These are phyloP conservation scores for Rubia yunnanensis DNA, from an alignment of 257 asterid genomes.

Conservation along the genomic window DNA sequence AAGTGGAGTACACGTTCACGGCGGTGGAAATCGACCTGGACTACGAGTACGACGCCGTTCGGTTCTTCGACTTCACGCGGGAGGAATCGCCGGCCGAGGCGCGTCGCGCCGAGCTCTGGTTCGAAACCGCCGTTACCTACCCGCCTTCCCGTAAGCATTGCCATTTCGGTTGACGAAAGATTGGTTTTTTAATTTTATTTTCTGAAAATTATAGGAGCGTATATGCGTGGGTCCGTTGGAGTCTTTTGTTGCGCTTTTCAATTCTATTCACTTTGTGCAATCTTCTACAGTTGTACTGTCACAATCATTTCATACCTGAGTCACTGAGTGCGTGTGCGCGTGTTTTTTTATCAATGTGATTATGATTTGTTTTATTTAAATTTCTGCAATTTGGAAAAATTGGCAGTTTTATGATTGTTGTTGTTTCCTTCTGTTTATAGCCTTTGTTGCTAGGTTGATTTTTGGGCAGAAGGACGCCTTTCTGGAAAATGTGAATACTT, in stretches of 20 bases:
- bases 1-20: slow-evolving; percentile 45
- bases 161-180: neutral
- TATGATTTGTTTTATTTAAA: neutral
- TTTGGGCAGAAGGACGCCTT: slow-evolving; percentile 24
- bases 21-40: slow-evolving; percentile 80
- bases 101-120: slow-evolving; percentile 68
- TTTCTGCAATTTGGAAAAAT: neutral
- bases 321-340: neutral
- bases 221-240: neutral
- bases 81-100: slow-evolving; percentile 53
- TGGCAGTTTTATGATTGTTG: neutral
- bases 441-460: slow-evolving; percentile 49
- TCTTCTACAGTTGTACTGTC: neutral
- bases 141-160: slow-evolving; percentile 79
- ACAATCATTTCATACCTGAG: neutral
- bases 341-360: neutral
- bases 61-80: slow-evolving; percentile 60
- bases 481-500: slow-evolving; percentile 40
- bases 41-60: slow-evolving; percentile 87
- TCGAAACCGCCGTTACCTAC: slow-evolving; percentile 64
- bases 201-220: neutral
- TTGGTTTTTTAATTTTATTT: neutral
- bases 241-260: neutral
- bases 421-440: slow-evolving; percentile 32
- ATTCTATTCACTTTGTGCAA: neutral